These are phyloP conservation scores for Fusarium euwallaceae DNA, from an alignment of 2,329 filamentous ascomycete species.

Conservation along the genomic window DNA sequence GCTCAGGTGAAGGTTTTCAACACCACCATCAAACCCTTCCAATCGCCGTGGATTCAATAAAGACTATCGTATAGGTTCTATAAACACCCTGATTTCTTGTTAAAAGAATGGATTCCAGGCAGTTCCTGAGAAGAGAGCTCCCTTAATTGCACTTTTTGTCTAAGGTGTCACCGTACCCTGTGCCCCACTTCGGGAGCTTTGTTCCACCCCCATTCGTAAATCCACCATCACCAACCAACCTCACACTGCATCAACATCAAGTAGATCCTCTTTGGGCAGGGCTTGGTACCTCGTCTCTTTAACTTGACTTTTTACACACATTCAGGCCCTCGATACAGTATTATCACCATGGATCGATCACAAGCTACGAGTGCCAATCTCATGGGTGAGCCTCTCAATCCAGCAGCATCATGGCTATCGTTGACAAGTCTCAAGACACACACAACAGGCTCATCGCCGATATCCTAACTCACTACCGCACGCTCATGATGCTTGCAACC, in stretches of 20 bases:
- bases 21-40: background rate
- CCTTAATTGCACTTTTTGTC: background rate
- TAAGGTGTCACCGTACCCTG: background rate
- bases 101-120: constrained; percentile 6
- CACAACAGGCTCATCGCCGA: constrained; percentile 61
- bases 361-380: constrained; percentile 52
- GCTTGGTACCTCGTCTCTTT: too few relatives aligned
- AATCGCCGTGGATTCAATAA: background rate
- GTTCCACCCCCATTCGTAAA: constrained; percentile 38
- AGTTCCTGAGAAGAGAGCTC: background rate
- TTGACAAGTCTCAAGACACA: constrained; percentile 50
- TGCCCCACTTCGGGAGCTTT: constrained; percentile 37
- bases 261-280: background rate
- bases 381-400: constrained; percentile 48
- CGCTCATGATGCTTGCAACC: constrained; percentile 59
- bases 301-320: too few relatives aligned
- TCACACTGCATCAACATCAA: constrained; percentile 23
- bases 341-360: constrained; percentile 50
- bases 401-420: background rate
- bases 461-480: constrained; percentile 59
- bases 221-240: constrained; percentile 18
- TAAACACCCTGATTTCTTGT: background rate
- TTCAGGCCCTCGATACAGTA: too few relatives aligned
- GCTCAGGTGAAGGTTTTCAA: background rate
- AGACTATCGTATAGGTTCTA: background rate